A percentile compares a stretch with the other conserved stretches of the same genome.
Evolutionary conservation across 2,329 filamentous ascomycete species (phyloP).

Genomic region (Neoarthrinium moseri): DNA sequence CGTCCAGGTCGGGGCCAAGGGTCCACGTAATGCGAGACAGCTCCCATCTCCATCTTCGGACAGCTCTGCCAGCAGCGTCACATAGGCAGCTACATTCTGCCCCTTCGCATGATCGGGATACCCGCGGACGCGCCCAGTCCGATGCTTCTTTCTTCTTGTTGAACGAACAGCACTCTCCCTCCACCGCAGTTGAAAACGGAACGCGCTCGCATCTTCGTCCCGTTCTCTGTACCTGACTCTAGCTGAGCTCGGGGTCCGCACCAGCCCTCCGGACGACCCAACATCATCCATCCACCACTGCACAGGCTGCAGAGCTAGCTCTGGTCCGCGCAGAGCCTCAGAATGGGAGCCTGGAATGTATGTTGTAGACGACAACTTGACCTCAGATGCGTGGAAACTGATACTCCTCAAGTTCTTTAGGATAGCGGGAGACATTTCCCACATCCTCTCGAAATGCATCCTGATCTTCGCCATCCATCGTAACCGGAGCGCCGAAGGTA

Average conservation of each 20-base stretch:
- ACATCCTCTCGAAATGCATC: constrained; percentile 84
- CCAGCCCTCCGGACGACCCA: neutral
- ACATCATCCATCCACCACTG: too few species aligned
- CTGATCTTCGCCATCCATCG: constrained; percentile 87
- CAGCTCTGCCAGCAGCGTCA: neutral
- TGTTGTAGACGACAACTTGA: constrained; percentile 9
- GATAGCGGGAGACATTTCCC: constrained; percentile 79
- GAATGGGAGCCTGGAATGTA: constrained; percentile 29
- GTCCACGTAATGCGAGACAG: constrained; percentile 6
- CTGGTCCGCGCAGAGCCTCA: constrained; percentile 17
- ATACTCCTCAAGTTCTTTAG: constrained; percentile 57
- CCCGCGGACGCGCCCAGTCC: too few species aligned
- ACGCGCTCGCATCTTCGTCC: neutral
- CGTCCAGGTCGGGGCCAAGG: too few species aligned
- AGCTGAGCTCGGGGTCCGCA: neutral
- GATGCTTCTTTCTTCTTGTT: too few species aligned
- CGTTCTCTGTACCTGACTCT: neutral
- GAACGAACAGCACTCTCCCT: too few species aligned
- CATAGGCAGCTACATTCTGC: constrained; percentile 3
- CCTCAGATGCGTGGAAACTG: neutral
- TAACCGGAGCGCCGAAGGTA: constrained; percentile 83
- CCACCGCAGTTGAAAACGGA: neutral
- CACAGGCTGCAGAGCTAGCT: too few species aligned
- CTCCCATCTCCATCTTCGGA: neutral
- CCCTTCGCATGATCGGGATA: too few species aligned